These are phyloP conservation scores for Solanum etuberosum DNA, from an alignment of 257 asterid genomes.

Conservation along the genomic window DNA sequence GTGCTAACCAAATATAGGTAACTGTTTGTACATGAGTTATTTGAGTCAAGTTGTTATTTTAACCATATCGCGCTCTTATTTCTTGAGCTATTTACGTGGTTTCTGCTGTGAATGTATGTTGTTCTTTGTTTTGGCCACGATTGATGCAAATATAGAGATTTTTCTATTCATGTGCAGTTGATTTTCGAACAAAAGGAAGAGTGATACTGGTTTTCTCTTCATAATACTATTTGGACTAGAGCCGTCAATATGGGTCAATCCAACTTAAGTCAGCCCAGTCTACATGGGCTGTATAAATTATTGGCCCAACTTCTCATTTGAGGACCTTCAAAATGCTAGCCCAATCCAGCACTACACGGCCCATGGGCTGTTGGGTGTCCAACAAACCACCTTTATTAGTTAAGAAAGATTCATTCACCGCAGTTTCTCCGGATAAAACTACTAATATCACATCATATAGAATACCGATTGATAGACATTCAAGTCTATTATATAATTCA, in stretches of 20 bases:
- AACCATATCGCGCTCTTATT: neutral
- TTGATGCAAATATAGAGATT: neutral
- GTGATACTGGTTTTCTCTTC: neutral
- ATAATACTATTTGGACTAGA: neutral
- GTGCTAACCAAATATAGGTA: neutral
- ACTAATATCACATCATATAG: neutral
- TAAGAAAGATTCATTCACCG: neutral
- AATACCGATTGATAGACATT: neutral
- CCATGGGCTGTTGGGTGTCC: neutral
- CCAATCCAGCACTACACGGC: neutral
- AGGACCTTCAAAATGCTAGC: neutral
- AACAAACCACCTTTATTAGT: neutral
- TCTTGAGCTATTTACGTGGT: neutral
- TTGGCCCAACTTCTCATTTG: neutral
- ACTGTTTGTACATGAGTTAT: neutral
- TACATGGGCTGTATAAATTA: neutral
- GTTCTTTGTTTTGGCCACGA: rapidly evolving
- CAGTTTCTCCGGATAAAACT: too few species aligned
- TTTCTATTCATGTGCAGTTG: neutral
- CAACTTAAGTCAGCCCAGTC: neutral
- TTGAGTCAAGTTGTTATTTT: neutral
- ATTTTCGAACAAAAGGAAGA: neutral
- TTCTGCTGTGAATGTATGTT: neutral
- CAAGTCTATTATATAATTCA: too few species aligned
- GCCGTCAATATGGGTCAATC: neutral